Percentiles rank a stretch among this genome's conserved stretches.
Evolutionary conservation across 257 asterid genomes (phyloP).

Genomic region (Plantago major): DNA sequence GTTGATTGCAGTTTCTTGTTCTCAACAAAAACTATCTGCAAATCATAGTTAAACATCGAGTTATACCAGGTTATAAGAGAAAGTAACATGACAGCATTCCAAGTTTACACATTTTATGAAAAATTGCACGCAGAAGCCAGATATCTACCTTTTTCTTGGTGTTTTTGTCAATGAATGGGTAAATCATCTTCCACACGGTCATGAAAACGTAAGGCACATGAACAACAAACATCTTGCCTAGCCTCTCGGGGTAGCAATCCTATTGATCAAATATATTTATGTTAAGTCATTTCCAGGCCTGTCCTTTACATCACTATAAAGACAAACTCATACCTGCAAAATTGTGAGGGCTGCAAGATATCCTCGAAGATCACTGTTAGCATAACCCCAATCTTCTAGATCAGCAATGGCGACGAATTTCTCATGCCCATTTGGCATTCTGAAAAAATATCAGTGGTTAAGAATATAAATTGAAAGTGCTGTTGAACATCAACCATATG

Average conservation of each 20-base stretch:
- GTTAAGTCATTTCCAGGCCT: not conserved
- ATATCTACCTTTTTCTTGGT: constrained; percentile 68
- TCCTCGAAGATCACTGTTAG: constrained; percentile 70
- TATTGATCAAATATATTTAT: constrained; percentile 13
- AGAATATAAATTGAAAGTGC: not conserved
- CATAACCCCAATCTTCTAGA: constrained; percentile 74
- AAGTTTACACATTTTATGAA: not conserved
- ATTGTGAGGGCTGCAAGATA: constrained; percentile 70
- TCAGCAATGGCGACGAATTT: constrained; percentile 77
- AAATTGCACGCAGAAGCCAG: not conserved
- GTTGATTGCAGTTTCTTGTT: constrained; percentile 47
- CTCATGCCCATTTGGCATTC: constrained; percentile 77
- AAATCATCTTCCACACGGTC: constrained; percentile 87
- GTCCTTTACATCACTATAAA: not conserved
- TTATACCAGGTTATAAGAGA: not conserved
- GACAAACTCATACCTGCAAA: constrained; percentile 46
- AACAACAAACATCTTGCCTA: constrained; percentile 61
- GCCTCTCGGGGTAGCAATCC: constrained; percentile 96
- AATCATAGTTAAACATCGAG: not conserved
- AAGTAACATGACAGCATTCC: not conserved
- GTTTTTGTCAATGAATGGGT: constrained; percentile 79
- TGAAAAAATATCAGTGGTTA: constrained; percentile 15
- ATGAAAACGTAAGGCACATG: constrained; percentile 76
- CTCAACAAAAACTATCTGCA: constrained; percentile 77
- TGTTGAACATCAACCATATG: not conserved